Base-by-base conservation (phyloP, 148 eudicot genomes). In the Amaranthus hypochondriacus region DNA sequence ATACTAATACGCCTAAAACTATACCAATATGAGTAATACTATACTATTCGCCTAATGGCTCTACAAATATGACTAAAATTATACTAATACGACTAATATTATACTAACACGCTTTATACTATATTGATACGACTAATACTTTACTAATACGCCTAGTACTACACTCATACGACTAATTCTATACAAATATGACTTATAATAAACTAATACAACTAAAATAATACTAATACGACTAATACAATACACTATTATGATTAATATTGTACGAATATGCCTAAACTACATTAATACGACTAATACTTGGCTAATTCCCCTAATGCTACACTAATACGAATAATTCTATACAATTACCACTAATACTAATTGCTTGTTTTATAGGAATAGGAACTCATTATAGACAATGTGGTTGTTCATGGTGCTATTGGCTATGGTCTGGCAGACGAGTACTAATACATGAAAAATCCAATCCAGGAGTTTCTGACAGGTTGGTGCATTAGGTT, bases 371-470 rank as follows among this genome's bases (percentile, higher is more conserved):
- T 9, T 72, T 48, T 80, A 64, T 70, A 94, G 98, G 97, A 78
- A 57, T 90, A 93, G 98, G 18, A 18, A 18, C 18, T 18, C 18
- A 80, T 89, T 86, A 84, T 94, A 65, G 97, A 94, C 75, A 86
- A 83, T 73, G 77, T 94, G 50, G 92, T 94, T 48, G 98, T 92
- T 81, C 93, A 97, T 11, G 82, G 84, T 49, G 98, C 96, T 15
- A 82, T 83, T 63, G 75, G 81, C 56, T 92, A 84, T 79, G 97
- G 96, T 47, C 82, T 94, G 70, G 85, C 90, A 28, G 79, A 84
- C 13, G 97, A 94, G 75, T 94, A 92, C 74, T 74, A 83, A 46
- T 94, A 94, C 78, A 86, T 94, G 76, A 94, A 94, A 75, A 85
- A 79, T 81, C 92, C 98, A 66, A 92, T 94, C 78, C 81, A 84